phyloP scores from a whole-genome alignment of 192 early-diverging fungal species.

The Linnemannia exigua region DNA sequence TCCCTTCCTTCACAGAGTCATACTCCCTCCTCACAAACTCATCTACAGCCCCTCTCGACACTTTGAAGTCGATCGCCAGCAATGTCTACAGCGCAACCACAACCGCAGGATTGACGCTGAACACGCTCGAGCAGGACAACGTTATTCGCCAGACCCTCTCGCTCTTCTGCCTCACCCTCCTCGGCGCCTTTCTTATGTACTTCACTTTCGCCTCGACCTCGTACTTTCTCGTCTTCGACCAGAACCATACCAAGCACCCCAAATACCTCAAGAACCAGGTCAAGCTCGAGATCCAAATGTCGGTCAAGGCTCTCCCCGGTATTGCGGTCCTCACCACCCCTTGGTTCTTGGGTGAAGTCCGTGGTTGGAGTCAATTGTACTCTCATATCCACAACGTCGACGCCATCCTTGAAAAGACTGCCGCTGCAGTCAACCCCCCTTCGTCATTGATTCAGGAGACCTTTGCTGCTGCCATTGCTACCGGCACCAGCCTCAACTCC shows the following conservation, averaged over 20 bases:
- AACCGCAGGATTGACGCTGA: conserved; percentile 45
- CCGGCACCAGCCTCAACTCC: conserved; percentile 19
- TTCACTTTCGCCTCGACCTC: conserved; percentile 80
- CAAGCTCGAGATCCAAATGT: conserved; percentile 86
- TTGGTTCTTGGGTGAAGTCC: conserved; percentile 92
- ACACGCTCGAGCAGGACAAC: conserved; percentile 67
- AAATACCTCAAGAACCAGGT: conserved; percentile 95
- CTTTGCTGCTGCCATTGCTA: conserved; percentile 38
- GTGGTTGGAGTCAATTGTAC: conserved; percentile 91
- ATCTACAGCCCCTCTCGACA: conserved; percentile 51
- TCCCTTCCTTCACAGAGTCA: conserved; percentile 31
- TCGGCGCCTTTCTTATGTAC: conserved; percentile 88
- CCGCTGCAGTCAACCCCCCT: conserved; percentile 21
- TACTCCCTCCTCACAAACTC: conserved; percentile 15
- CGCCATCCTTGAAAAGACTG: conserved; percentile 35
- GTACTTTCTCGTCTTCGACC: conserved; percentile 92
- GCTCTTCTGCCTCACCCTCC: conserved; percentile 77
- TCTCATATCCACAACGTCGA: conserved; percentile 60
- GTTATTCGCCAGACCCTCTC: conserved; percentile 80
- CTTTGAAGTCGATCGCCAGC: conserved; percentile 38
- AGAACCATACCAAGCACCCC: conserved; percentile 91
- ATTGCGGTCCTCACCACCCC: conserved; percentile 90
- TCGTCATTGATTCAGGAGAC: conserved; percentile 39
- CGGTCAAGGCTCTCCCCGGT: conserved; percentile 82
- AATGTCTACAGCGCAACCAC: conserved; percentile 48